Percentiles rank a stretch among this genome's conserved stretches.
phyloP scores from a whole-genome alignment of 78 protist species.

The Planoprotostelium fungivorum region DNA sequence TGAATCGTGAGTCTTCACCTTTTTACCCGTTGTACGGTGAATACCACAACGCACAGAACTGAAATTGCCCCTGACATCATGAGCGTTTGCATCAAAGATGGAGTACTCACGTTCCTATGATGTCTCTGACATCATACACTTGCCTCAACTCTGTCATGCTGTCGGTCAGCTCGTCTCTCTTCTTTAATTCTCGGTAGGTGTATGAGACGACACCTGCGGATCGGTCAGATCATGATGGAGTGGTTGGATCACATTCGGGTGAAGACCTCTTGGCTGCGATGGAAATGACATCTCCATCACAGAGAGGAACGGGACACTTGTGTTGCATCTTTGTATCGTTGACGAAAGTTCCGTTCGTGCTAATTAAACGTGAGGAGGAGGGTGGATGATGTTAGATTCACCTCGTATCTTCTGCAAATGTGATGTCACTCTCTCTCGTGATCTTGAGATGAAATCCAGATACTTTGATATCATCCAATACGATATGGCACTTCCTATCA shows the following conservation, averaged over 20 bases:
- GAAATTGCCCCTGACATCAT: background rate
- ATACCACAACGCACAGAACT: background rate
- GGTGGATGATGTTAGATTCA: background rate
- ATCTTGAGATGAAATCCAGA: background rate
- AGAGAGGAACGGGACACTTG: background rate
- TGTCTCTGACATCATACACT: background rate
- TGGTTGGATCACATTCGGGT: background rate
- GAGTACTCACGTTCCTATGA: background rate
- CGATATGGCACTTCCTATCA: background rate
- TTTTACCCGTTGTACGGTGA: background rate
- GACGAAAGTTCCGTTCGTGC: background rate
- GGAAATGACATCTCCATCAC: background rate
- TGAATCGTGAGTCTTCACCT: background rate
- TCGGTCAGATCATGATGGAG: background rate
- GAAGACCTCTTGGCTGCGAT: background rate
- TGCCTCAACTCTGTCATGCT: background rate
- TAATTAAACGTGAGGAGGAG: too few species aligned
- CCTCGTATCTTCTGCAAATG: background rate
- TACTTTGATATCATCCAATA: background rate
- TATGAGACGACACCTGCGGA: background rate
- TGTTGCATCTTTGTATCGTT: background rate
- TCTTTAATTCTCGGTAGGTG: background rate
- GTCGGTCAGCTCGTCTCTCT: background rate
- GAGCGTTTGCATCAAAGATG: background rate
- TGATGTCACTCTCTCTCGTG: background rate